These are phyloP conservation scores for Fusarium xyrophilum DNA, from an alignment of 2,329 filamentous ascomycete genomes.

Conservation along the genomic window DNA sequence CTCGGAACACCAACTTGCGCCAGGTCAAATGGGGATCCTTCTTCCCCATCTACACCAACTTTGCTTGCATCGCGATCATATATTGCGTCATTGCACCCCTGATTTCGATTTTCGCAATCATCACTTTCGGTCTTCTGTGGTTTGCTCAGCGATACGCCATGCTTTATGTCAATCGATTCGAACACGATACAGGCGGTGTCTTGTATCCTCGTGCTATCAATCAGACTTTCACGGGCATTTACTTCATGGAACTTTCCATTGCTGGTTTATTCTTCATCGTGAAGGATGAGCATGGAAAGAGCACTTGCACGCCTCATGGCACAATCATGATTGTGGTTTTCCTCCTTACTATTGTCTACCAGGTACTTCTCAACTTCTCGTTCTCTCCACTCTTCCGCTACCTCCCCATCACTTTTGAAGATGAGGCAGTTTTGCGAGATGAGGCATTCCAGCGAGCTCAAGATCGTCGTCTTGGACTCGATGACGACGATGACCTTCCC, in stretches of 20 bases:
- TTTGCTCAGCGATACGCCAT: constrained; percentile 96
- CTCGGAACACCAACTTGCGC: constrained; percentile 77
- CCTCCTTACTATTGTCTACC: constrained; percentile 76
- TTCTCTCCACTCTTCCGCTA: constrained; percentile 89
- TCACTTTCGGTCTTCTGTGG: constrained; percentile 93
- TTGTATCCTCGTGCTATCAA: constrained; percentile 93
- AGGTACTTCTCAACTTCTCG: constrained; percentile 79
- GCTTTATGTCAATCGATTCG: constrained; percentile 90
- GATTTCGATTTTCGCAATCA: constrained; percentile 89
- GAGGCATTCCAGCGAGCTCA: constrained; percentile 85
- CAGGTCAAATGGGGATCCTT: constrained; percentile 89
- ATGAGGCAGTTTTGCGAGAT: constrained; percentile 91
- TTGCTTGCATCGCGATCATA: constrained; percentile 89
- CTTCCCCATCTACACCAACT: constrained; percentile 96
- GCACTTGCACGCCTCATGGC: constrained; percentile 75
- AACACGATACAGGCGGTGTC: constrained; percentile 88
- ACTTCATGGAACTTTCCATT: constrained; percentile 91
- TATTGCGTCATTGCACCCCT: constrained; percentile 90
- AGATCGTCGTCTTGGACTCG: constrained; percentile 70
- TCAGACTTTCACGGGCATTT: constrained; percentile 92
- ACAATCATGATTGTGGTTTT: constrained; percentile 82
- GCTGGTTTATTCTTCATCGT: constrained; percentile 90
- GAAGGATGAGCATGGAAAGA: constrained; percentile 58
- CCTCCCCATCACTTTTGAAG: constrained; percentile 92
- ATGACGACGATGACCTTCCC: no score